Evolutionary conservation across 179 eudicot genomes (phyloP).

Genomic region (Nepenthes alata): DNA sequence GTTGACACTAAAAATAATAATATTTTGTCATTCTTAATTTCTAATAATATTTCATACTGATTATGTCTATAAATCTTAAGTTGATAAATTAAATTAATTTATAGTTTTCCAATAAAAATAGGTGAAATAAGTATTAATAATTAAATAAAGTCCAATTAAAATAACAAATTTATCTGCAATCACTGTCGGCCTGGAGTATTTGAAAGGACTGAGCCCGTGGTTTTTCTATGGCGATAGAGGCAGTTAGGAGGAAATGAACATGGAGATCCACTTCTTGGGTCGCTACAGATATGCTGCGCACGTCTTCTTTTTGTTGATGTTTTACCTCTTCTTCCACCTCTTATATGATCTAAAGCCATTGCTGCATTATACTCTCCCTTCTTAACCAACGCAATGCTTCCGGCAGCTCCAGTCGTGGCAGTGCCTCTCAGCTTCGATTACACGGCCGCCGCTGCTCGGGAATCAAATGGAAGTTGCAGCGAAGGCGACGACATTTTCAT

Average conservation of each 20-base stretch:
- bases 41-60: too few relatives aligned
- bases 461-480: constrained; percentile 5
- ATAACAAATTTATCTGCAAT: too few relatives aligned
- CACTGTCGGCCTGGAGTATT: too few relatives aligned
- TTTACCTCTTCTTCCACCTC: background rate
- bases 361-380: background rate
- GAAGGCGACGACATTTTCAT: constrained; percentile 7
- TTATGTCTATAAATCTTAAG: too few relatives aligned
- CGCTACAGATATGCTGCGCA: constrained; percentile 16
- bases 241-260: constrained; percentile 6
- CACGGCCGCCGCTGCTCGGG: background rate
- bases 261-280: constrained; percentile 19
- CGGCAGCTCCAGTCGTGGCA: background rate
- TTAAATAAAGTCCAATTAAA: too few relatives aligned
- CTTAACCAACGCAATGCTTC: background rate
- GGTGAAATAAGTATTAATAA: too few relatives aligned
- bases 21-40: too few relatives aligned
- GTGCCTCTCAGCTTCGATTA: background rate
- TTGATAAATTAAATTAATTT: too few relatives aligned
- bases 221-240: too few relatives aligned
- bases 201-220: too few relatives aligned
- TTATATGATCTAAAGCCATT: constrained; percentile 2
- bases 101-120: too few relatives aligned
- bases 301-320: constrained; percentile 4
- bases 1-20: too few relatives aligned